A percentile compares a stretch with the other conserved stretches of the same genome.
These are phyloP conservation scores for Chaetomiaceae sp. DNA, from an alignment of 2,329 filamentous ascomycete species.

Conservation along the genomic window DNA sequence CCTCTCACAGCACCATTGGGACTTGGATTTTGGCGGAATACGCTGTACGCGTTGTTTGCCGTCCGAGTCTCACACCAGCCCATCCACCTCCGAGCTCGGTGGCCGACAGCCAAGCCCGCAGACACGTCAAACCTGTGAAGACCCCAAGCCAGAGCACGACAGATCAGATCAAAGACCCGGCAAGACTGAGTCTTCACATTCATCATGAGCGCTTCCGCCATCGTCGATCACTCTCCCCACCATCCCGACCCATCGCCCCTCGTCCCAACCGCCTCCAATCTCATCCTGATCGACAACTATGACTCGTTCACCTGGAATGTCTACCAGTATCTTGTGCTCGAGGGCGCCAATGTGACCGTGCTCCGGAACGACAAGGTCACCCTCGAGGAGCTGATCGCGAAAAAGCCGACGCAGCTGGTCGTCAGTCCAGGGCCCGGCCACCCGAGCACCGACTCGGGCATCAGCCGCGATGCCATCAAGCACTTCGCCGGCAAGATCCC, in stretches of 20 bases:
- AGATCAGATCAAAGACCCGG: too few relatives aligned
- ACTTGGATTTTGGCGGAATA: too few relatives aligned
- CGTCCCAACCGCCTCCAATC: slow-evolving; percentile 75
- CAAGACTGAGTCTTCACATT: too few relatives aligned
- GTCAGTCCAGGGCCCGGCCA: slow-evolving; percentile 94
- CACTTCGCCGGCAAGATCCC: slow-evolving; percentile 93
- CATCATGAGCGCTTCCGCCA: slow-evolving; percentile 45
- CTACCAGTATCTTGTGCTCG: slow-evolving; percentile 95
- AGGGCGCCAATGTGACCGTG: slow-evolving; percentile 85
- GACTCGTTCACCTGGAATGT: slow-evolving; percentile 99
- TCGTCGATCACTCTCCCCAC: slow-evolving; percentile 78
- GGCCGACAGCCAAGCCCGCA: too few relatives aligned
- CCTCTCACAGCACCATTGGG: neutral
- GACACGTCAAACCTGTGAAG: neutral
- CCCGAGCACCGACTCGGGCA: slow-evolving; percentile 81
- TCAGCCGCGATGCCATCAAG: slow-evolving; percentile 85
- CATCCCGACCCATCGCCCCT: slow-evolving; percentile 69
- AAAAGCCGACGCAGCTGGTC: slow-evolving; percentile 87
- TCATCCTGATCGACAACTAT: slow-evolving; percentile 97
- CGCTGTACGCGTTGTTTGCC: too few relatives aligned
- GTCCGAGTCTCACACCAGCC: neutral
- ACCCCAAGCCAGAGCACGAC: neutral
- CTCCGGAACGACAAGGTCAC: slow-evolving; percentile 89
- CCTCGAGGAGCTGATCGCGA: slow-evolving; percentile 72
- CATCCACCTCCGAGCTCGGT: slow-evolving; percentile 9